A percentile compares a stretch with the other conserved stretches of the same genome.
Conservation (phyloP, 805 yeast species). For the Saitoella complicata region DNA sequence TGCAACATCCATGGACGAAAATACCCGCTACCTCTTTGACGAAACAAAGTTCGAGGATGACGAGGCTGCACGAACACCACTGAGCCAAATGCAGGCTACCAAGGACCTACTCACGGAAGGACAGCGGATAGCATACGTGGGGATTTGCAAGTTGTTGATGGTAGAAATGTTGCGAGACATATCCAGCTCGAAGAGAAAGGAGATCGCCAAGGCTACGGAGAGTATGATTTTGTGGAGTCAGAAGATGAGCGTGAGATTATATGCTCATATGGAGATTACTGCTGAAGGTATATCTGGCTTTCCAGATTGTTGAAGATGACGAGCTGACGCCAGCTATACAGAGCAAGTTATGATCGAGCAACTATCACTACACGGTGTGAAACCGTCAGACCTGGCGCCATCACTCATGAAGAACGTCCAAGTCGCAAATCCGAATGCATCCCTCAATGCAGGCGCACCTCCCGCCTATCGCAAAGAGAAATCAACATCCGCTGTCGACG, state of each 20-base stretch:
- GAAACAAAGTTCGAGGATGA: slow-evolving; percentile 16
- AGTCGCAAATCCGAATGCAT: slow-evolving; percentile 31
- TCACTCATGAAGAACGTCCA: slow-evolving; percentile 38
- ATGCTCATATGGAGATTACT: slow-evolving; percentile 61
- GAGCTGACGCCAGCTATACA: too few relatives aligned
- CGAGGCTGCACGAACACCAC: slow-evolving; percentile 25
- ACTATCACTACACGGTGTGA: slow-evolving; percentile 68
- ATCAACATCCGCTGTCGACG: too few relatives aligned
- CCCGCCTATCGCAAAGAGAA: too few relatives aligned
- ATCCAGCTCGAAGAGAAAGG: slow-evolving; percentile 37
- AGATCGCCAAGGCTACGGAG: slow-evolving; percentile 40
- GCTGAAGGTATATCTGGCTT: slow-evolving; percentile 25
- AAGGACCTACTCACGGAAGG: slow-evolving; percentile 64
- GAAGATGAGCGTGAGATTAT: slow-evolving; percentile 50
- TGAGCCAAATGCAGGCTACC: slow-evolving; percentile 62
- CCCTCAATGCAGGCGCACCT: too few relatives aligned
- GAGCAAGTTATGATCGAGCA: slow-evolving; percentile 81
- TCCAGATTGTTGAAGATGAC: too few relatives aligned
- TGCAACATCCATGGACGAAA: slow-evolving; percentile 23
- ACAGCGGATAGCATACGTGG: slow-evolving; percentile 85
- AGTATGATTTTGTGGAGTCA: slow-evolving; percentile 75
- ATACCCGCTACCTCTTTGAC: slow-evolving; percentile 40
- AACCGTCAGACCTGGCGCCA: slow-evolving; percentile 50
- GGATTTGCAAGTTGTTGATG: slow-evolving; percentile 56
- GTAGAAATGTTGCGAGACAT: slow-evolving; percentile 72